Conservation (phyloP, 257 asterid species). For the Thymus quinquecostatus region DNA sequence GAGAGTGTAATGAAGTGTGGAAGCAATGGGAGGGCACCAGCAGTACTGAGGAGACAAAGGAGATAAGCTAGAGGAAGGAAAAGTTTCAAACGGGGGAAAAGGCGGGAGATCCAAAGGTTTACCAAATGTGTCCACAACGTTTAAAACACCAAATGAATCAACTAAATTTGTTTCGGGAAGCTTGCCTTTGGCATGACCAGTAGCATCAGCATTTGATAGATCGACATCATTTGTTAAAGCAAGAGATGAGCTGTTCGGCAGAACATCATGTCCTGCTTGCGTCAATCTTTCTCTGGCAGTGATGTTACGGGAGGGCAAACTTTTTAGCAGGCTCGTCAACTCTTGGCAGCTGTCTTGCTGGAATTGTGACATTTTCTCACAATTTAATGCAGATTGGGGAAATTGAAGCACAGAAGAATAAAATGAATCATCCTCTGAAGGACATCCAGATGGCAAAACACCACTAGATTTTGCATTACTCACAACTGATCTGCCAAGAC, state of each 20-base stretch:
- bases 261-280: constrained; percentile 43
- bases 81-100: constrained; percentile 36
- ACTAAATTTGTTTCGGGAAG: constrained; percentile 34
- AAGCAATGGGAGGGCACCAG: constrained; percentile 75
- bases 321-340: constrained; percentile 41
- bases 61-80: constrained; percentile 42
- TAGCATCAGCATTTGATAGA: constrained; percentile 38
- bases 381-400: constrained; percentile 42
- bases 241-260: constrained; percentile 39
- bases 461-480: constrained; percentile 38
- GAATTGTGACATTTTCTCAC: constrained; percentile 26
- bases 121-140: constrained; percentile 40
- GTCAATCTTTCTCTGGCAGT: constrained; percentile 44
- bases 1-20: constrained; percentile 43
- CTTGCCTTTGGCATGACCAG: constrained; percentile 28
- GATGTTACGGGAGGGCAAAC: constrained; percentile 40
- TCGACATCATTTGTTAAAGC: constrained; percentile 35
- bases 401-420: constrained; percentile 41
- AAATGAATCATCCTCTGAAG: constrained; percentile 34
- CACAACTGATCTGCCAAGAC: constrained; percentile 59
- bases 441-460: constrained; percentile 32
- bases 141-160: constrained; percentile 33
- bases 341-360: constrained; percentile 44
- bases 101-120: constrained; percentile 37
- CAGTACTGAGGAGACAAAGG: constrained; percentile 65